Percentiles rank a stretch among this genome's conserved stretches.
Conservation (phyloP, 129 eudicot species). For the Solidago caesia region DNA sequence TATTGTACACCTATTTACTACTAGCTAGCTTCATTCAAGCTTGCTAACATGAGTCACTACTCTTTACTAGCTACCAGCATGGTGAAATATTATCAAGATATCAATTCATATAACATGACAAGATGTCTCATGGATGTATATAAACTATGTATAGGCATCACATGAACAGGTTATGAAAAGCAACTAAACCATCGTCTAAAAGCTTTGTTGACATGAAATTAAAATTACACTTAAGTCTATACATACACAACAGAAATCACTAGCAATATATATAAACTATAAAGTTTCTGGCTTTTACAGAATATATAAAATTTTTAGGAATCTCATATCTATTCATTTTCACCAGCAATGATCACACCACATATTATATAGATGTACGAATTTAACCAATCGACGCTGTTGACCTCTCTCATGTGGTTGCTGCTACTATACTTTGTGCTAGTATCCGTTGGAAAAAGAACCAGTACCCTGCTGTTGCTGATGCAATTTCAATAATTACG, state of each 20-base stretch:
- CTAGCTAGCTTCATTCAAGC: background rate
- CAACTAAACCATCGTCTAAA: background rate
- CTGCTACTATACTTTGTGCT: conserved; percentile 48
- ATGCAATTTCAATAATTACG: too few species aligned
- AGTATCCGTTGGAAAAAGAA: conserved; percentile 54
- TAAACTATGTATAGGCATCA: background rate
- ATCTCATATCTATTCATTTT: conserved; percentile 16
- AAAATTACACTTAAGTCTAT: background rate
- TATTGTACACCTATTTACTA: background rate
- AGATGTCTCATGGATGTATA: background rate
- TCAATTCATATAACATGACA: background rate
- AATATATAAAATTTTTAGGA: conserved; percentile 15
- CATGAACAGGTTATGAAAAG: background rate
- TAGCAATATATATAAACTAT: background rate
- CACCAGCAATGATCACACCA: conserved; percentile 10
- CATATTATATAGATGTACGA: conserved; percentile 6
- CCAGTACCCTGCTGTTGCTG: background rate
- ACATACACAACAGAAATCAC: conserved; percentile 6
- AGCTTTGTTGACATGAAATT: background rate
- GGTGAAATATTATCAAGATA: background rate
- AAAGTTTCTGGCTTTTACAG: background rate
- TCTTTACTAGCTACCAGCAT: background rate
- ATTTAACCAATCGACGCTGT: conserved; percentile 42
- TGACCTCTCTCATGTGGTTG: conserved; percentile 53
- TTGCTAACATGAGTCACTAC: background rate